These are phyloP conservation scores for Avicennia marina DNA, from an alignment of 257 asterid genomes.

Conservation along the genomic window DNA sequence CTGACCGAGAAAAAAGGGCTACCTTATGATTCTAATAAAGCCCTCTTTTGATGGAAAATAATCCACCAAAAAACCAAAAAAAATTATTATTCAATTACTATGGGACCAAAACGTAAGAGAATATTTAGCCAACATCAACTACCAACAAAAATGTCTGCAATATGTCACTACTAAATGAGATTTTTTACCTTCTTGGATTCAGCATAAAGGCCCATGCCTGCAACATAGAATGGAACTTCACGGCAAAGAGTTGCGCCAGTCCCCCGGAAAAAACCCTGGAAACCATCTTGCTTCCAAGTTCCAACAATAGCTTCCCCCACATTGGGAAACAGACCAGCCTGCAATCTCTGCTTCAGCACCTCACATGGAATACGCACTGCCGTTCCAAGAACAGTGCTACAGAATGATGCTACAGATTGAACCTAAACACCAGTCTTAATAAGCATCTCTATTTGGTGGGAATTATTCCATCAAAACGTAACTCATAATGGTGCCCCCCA, in stretches of 20 bases:
- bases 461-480: neutral
- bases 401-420: slow-evolving; percentile 83
- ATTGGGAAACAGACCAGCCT: slow-evolving; percentile 80
- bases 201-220: slow-evolving; percentile 95
- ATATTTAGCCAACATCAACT: too few species aligned
- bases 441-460: slow-evolving; percentile 10
- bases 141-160: too few species aligned
- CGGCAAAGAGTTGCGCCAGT: slow-evolving; percentile 93
- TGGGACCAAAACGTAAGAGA: neutral
- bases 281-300: slow-evolving; percentile 89
- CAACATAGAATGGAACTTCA: slow-evolving; percentile 91
- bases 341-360: slow-evolving; percentile 88
- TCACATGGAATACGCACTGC: slow-evolving; percentile 92
- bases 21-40: too few species aligned
- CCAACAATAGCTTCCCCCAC: slow-evolving; percentile 81
- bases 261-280: slow-evolving; percentile 90
- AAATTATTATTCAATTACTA: neutral
- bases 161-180: neutral
- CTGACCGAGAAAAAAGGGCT: too few species aligned
- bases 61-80: neutral
- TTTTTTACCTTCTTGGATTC: slow-evolving; percentile 83
- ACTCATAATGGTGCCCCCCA: too few species aligned
- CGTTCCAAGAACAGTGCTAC: slow-evolving; percentile 88
- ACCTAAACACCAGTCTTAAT: slow-evolving; percentile 37
- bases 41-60: too few species aligned